Base-by-base conservation (phyloP, 495 filamentous ascomycete genomes). In the Aspergillus coremiiformis region DNA sequence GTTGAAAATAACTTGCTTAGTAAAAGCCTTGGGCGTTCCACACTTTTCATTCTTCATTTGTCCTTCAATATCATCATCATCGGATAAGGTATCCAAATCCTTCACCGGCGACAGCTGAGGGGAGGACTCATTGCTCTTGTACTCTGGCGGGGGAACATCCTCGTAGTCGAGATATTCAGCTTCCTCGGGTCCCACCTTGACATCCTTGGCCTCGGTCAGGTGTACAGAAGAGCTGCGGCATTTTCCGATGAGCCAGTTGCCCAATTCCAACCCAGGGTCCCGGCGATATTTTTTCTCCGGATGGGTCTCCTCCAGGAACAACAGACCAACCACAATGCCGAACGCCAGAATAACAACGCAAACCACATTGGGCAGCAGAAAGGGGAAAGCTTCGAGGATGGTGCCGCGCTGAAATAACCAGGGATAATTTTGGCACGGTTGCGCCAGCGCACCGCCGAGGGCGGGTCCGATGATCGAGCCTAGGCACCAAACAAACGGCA, bases 401-500 rank as follows among this genome's bases (percentile, higher is more conserved):
- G 83, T 83, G 44, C 82, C 86, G 45, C 78, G 78, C 20, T 73
- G 57, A 63, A 97, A 98, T 15, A 87, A 29, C 37, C 58, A 71
- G n/a, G 94, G 92, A 61, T 90, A 92, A 56, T 75, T 90, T 45
- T 79, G 76, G 62, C 88, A 89, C 15, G 93, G 93, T 53, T 90
- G 81, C 50, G 93, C 91, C 50, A 98, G 78, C 44, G 86, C 81
- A 56, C 93, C 93, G 59, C 93, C 93, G 58, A 98, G 84, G 58
- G 84, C 82, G 49, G 92, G 90, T 11, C 94, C 93, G 53, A 97
- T 75, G 56, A 97, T 94, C 35, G 85, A 85, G 50, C 93, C 93
- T 57, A 98, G 70, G 65, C 90, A 96, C 94, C 94, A 98, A 23
- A 96, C 85, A 58, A 95, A 87, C 1, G 93, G 93, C 93, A 98